phyloP scores from a whole-genome alignment of 1,284 basidiomycete genomes.

The Ceratobasidium theobromae region DNA sequence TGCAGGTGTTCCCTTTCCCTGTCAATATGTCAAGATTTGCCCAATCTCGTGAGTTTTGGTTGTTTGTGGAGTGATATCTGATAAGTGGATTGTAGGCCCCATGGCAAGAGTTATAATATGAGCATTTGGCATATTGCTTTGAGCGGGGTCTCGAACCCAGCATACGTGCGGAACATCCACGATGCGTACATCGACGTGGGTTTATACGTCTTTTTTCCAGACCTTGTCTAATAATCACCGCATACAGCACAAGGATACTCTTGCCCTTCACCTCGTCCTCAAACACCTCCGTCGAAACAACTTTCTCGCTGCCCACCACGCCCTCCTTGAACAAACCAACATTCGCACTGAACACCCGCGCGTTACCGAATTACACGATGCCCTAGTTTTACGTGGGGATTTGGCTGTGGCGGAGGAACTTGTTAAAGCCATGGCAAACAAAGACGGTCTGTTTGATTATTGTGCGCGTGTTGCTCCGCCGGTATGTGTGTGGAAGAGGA shows the following conservation, averaged over 20 bases:
- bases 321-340: slow-evolving; percentile 59
- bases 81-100: slow-evolving; percentile 50
- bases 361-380: slow-evolving; percentile 63
- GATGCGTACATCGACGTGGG: slow-evolving; percentile 61
- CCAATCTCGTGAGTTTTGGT: slow-evolving; percentile 57
- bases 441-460: slow-evolving; percentile 57
- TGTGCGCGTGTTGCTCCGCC: slow-evolving; percentile 42
- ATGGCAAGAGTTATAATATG: slow-evolving; percentile 68
- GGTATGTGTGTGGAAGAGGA: slow-evolving; percentile 1
- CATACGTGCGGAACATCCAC: slow-evolving; percentile 56
- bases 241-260: slow-evolving; percentile 62
- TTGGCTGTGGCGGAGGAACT: slow-evolving; percentile 62
- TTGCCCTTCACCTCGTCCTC: slow-evolving; percentile 66
- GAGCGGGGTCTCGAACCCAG: slow-evolving; percentile 56
- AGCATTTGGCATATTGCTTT: slow-evolving; percentile 74
- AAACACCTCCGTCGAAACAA: slow-evolving; percentile 79
- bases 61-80: not conserved
- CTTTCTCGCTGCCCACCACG: slow-evolving; percentile 64
- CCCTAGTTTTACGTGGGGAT: slow-evolving; percentile 65
- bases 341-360: slow-evolving; percentile 70
- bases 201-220: slow-evolving; percentile 2
- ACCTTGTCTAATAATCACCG: not conserved
- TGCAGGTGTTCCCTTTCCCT: slow-evolving; percentile 59
- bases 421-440: slow-evolving; percentile 51
- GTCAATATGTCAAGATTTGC: slow-evolving; percentile 67